A percentile compares a stretch with the other conserved stretches of the same genome.
These are phyloP conservation scores for Hamamelis virginiana DNA, from an alignment of 164 flowering plant genomes.

Conservation along the genomic window DNA sequence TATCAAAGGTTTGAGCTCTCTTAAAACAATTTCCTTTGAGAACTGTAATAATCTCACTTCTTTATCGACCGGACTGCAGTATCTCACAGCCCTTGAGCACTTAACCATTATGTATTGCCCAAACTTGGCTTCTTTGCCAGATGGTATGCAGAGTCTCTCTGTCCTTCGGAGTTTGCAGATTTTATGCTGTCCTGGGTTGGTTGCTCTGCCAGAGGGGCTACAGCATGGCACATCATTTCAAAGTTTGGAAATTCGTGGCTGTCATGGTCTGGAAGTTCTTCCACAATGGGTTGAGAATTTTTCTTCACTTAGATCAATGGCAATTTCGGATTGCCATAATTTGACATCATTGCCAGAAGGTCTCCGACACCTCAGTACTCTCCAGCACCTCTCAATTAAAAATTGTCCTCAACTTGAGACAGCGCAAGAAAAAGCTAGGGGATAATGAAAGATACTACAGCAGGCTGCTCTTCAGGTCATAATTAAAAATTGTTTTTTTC, in stretches of 20 bases:
- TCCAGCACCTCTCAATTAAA: slow-evolving; percentile 18
- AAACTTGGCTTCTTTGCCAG: slow-evolving; percentile 10
- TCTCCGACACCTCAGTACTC: slow-evolving; percentile 7
- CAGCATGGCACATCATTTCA: slow-evolving; percentile 1
- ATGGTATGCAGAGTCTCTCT: slow-evolving; percentile 1
- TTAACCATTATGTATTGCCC: slow-evolving; percentile 13
- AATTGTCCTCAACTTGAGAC: slow-evolving; percentile 13
- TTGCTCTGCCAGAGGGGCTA: slow-evolving; percentile 6
- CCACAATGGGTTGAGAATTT: slow-evolving; percentile 14
- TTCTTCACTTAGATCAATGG: slow-evolving; percentile 8
- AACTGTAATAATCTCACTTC: slow-evolving; percentile 7
- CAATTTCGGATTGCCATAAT: slow-evolving; percentile 11
- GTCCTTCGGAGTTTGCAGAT: slow-evolving; percentile 9
- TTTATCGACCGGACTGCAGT: neutral
- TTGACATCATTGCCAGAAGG: slow-evolving; percentile 12
- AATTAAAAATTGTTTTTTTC: no score
- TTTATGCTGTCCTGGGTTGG: slow-evolving; percentile 4
- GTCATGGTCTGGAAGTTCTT: neutral
- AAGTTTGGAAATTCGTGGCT: slow-evolving; percentile 10
- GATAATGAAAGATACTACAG: no score
- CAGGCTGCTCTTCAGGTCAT: no score
- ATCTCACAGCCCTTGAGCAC: slow-evolving; percentile 11
- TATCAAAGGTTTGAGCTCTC: neutral
- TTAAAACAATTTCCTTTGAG: slow-evolving; percentile 11
- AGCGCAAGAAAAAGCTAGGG: no score